These are phyloP conservation scores for Madurella mycetomatis DNA, from an alignment of 2,329 filamentous ascomycete genomes.

Conservation along the genomic window DNA sequence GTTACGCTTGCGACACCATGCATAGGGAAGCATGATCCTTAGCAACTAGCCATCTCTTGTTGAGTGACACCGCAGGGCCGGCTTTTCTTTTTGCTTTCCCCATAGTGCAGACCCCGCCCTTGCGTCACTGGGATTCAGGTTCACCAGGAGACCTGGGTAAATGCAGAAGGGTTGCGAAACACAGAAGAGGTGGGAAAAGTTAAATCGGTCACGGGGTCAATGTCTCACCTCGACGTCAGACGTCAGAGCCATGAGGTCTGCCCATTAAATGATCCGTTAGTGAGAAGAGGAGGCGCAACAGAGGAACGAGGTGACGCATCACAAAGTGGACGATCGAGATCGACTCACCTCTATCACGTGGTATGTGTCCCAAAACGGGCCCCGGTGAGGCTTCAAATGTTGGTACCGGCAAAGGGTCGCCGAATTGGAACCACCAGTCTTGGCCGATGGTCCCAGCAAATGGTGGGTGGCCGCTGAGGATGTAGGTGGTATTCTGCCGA, in stretches of 20 bases:
- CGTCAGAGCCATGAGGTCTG: not conserved
- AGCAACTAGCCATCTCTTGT: not conserved
- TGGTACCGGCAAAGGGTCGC: no score
- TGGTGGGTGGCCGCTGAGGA: no score
- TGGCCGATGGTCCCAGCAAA: no score
- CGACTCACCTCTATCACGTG: no score
- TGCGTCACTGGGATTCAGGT: not conserved
- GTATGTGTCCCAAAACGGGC: no score
- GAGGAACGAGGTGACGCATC: not conserved
- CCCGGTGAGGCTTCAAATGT: no score
- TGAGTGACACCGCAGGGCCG: slow-evolving; percentile 8
- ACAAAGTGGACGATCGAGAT: no score
- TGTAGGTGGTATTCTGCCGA: no score
- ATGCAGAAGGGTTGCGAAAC: not conserved
- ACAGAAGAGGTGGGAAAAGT: not conserved
- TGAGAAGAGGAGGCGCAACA: not conserved
- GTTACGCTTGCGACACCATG: not conserved
- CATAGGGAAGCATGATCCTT: not conserved
- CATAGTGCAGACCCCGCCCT: not conserved
- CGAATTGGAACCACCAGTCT: no score
- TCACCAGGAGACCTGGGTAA: not conserved
- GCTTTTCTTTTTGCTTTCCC: not conserved
- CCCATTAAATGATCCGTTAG: not conserved
- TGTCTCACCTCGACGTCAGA: not conserved
- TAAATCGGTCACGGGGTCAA: not conserved